Conservation (phyloP, 768 basidiomycete genomes). For the Amanita rubescens region DNA sequence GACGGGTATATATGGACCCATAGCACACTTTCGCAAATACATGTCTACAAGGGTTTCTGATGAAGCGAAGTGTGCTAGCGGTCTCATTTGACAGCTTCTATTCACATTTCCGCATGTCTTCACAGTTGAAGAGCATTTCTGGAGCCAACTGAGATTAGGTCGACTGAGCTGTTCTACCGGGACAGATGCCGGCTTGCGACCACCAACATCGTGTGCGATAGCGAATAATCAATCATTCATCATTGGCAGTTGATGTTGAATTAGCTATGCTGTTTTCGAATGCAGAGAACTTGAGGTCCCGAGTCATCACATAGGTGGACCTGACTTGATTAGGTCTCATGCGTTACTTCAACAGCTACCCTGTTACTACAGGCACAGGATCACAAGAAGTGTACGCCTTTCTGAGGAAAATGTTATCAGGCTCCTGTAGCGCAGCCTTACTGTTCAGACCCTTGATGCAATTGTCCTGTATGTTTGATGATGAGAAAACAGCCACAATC, state of each 20-base stretch:
- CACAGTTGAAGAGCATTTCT: too few relatives aligned
- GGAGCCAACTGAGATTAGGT: too few relatives aligned
- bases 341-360: not conserved
- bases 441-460: not conserved
- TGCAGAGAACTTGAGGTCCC: not conserved
- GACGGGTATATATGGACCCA: not conserved
- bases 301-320: not conserved
- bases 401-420: not conserved
- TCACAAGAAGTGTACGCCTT: not conserved
- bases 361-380: not conserved
- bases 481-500: not conserved
- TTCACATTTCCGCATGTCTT: too few relatives aligned
- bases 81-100: not conserved
- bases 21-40: not conserved
- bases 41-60: not conserved
- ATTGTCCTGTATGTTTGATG: not conserved
- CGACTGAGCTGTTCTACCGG: too few relatives aligned
- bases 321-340: not conserved
- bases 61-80: not conserved
- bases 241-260: too few relatives aligned
- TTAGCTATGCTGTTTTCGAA: too few relatives aligned
- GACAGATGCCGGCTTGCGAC: too few relatives aligned
- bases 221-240: too few relatives aligned
- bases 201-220: too few relatives aligned
- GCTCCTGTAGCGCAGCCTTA: not conserved